A percentile compares a stretch with the other conserved stretches of the same genome.
These are phyloP conservation scores for Adenanthera pavonina DNA, from an alignment of 306 rosid genomes.

Conservation along the genomic window DNA sequence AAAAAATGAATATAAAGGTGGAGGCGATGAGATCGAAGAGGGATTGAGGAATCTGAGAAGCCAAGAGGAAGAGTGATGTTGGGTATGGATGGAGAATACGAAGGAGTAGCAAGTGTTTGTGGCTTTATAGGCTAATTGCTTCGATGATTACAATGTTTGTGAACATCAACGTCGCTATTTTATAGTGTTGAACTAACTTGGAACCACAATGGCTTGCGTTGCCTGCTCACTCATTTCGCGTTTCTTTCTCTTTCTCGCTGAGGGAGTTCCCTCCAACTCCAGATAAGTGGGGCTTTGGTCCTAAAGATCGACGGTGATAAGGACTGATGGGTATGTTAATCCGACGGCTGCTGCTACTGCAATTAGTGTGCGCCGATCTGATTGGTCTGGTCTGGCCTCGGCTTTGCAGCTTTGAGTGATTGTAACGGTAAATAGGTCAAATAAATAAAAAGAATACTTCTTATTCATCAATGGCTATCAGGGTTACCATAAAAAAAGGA, in stretches of 20 bases:
- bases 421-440: background rate
- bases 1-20: slow-evolving; percentile 22
- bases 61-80: background rate
- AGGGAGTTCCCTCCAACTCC: background rate
- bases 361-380: background rate
- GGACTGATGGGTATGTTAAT: background rate
- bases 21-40: slow-evolving; percentile 26
- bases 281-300: background rate
- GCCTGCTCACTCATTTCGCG: background rate
- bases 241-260: background rate
- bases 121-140: background rate
- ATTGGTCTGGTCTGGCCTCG: background rate
- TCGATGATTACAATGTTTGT: slow-evolving; percentile 8
- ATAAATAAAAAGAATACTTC: too few species aligned
- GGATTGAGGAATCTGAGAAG: background rate
- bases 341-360: background rate
- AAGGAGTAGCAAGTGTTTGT: background rate
- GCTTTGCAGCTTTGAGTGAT: background rate
- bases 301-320: background rate
- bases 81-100: slow-evolving; percentile 13
- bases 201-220: background rate
- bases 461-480: too few species aligned
- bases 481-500: too few species aligned
- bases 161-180: background rate
- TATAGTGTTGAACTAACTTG: background rate